Evolutionary conservation across 2,329 filamentous ascomycete species (phyloP), one percentile per base, ranked within the genome.

Genomic region (Claviceps sp.): DNA sequence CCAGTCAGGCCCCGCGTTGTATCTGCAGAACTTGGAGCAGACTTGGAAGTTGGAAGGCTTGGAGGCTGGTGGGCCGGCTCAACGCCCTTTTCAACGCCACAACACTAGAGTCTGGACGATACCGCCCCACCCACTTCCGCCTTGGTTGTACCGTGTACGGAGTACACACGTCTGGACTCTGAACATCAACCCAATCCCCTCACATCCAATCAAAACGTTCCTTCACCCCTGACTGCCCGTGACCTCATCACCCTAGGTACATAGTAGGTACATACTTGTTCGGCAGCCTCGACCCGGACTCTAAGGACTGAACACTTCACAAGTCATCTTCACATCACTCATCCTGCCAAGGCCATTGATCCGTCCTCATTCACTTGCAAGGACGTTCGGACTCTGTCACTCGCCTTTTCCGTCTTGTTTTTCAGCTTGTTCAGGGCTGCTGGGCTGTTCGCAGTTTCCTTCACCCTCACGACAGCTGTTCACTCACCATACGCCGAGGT

Each of bases 241-340:
- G 60, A 62, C 58, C 59, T 60, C 58, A 59, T 59, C 57, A 60
- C 54, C 43, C 14, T 45, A 22, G 20, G 20, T 22, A 22, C 20
- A 20, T 20, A 20, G 20, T 20, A 2, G 20, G 20, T 20, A 20
- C 20, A 20, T 20, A 16, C 34, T 40, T 53, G 46, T 54, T 51
- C 47, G 47, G 50, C 37, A 49, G 42, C 38, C 38, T 55, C 57
- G 49, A 50, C 34, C 52, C 51, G 16, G 41, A 50, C 18, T 44
- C 53, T 48, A 36, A 30, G 45, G 43, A 51, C 49, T 48, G 36
- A 20, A 42, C 34, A 49, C 49, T 41, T 44, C 42, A 30, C 20
- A n/a, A 18, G 18, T 38, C 43, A 47, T 22, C 16, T 26, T 34
- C 26, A 22, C 57, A 40, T 44, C 42, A 11, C 22, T 47, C 55